Base-by-base conservation (phyloP, 495 filamentous ascomycete species). In the Trichoderma reesei region DNA sequence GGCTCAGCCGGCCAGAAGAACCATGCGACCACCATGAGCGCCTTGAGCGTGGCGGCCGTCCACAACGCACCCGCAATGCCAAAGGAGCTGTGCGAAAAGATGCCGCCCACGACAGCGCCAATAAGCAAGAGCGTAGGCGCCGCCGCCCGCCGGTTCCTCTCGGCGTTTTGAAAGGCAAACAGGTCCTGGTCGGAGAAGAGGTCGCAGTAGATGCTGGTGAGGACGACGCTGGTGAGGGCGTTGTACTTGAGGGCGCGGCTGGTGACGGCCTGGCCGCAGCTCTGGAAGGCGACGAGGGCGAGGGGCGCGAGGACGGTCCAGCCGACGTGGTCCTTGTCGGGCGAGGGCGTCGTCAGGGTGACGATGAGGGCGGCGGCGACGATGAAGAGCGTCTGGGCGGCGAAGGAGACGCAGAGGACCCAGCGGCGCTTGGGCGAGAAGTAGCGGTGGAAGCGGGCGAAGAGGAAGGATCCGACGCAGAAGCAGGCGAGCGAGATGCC, bases 161-260 rank as follows among this genome's bases (percentile, higher is more conserved):
- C 84, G 8, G 72, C 73, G 67, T 87, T 84, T 5, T 73, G 68
- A 36, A 77, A 51, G 1, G 76, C 72, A 11, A 88, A 76, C 13
- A 89, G 65, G 20, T 83, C 78, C 41, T 77, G 76, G 62, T 88
- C 83, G 8, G 84, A 85, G 69, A 88, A 88, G 18, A 90, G 67
- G 70, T 91, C 88, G 67, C 85, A 87, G 72, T 88, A 89, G 61
- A 86, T 80, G 66, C 85, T 88, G 20, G 88, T 91, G 64, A 90
- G 71, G 34, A 90, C 88, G 11, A 90, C 87, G 68, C 84, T 87
- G 0, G 86, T 87, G 13, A 91, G 69, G 1, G 80, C 80, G 51
- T 80, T 82, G 65, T 83, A 85, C 67, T 82, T 75, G 66, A 91
- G 73, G 10, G 83, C 87, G 4, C 88, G 73, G 71, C 86, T 89